These are phyloP conservation scores for Globisporangium abappressorium DNA, from an alignment of 352 stramenopile species.

Conservation along the genomic window DNA sequence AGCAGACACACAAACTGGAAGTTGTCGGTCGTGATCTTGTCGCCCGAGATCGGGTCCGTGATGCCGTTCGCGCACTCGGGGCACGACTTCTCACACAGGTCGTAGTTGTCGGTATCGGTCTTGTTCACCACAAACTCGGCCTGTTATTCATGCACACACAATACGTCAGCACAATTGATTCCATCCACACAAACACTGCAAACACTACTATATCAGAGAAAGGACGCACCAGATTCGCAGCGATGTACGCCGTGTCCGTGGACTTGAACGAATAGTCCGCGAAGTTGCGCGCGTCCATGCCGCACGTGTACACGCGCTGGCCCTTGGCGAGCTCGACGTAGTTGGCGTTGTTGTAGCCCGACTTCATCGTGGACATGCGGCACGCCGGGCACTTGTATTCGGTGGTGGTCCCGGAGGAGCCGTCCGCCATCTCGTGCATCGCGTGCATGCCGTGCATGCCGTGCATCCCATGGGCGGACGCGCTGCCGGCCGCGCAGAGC, in stretches of 20 bases:
- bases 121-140: conserved; percentile 47
- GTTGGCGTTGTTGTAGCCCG: conserved; percentile 58
- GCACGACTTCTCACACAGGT: conserved; percentile 36
- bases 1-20: conserved; percentile 70
- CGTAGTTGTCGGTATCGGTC: conserved; percentile 37
- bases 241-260: conserved; percentile 71
- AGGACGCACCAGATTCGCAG: conserved; percentile 62
- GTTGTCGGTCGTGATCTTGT: conserved; percentile 47
- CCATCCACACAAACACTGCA: neutral
- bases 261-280: conserved; percentile 45
- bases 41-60: conserved; percentile 62
- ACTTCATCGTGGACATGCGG: conserved; percentile 57
- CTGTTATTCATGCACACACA: conserved; percentile 14
- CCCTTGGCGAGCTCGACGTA: conserved; percentile 59
- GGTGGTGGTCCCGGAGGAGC: conserved; percentile 25
- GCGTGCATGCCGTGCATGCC: conserved; percentile 13
- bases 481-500: conserved; percentile 19
- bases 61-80: conserved; percentile 44
- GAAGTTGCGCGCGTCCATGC: conserved; percentile 59
- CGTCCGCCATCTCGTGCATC: conserved; percentile 21
- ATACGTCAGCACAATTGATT: neutral
- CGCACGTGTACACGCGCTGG: conserved; percentile 73
- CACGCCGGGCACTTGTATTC: conserved; percentile 72
- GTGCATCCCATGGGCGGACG: conserved; percentile 17
- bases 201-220: neutral